These are phyloP conservation scores for Aspergillus fijiensis DNA, from an alignment of 2,329 filamentous ascomycete genomes.

Conservation along the genomic window DNA sequence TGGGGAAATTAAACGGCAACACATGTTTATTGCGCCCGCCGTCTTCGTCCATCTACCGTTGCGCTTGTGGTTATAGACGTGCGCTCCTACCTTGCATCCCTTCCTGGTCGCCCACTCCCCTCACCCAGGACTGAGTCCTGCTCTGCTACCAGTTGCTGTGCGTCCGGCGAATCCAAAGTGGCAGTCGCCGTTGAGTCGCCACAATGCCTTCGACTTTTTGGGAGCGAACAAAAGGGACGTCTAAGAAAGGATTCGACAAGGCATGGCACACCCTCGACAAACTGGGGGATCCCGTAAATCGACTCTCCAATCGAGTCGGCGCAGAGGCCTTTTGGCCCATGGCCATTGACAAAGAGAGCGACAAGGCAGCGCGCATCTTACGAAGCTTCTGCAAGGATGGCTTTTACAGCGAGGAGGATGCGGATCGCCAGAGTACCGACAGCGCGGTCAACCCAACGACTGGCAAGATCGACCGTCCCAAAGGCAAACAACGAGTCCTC, in stretches of 20 bases:
- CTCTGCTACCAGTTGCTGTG: neutral
- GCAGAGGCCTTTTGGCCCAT: conserved; percentile 83
- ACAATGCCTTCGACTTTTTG: conserved; percentile 55
- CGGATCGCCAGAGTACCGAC: conserved; percentile 40
- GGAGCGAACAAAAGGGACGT: conserved; percentile 52
- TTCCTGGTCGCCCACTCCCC: neutral
- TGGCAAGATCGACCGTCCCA: conserved; percentile 53
- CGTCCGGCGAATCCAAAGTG: neutral
- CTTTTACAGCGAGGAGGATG: conserved; percentile 63
- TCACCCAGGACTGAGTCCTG: conserved; percentile 5
- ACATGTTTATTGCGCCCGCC: conserved; percentile 20
- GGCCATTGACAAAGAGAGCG: conserved; percentile 81
- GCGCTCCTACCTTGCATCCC: neutral
- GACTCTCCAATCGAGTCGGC: conserved; percentile 76
- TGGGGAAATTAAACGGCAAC: conserved; percentile 12
- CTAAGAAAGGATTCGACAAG: conserved; percentile 70
- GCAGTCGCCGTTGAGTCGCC: conserved; percentile 7
- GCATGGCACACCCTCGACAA: conserved; percentile 67
- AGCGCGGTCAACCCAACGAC: conserved; percentile 23
- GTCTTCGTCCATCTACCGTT: conserved; percentile 5
- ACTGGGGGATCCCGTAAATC: conserved; percentile 74
- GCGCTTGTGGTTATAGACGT: conserved; percentile 13
- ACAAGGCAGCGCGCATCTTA: conserved; percentile 86
- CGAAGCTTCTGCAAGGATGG: conserved; percentile 86
- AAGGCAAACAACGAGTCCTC: conserved; percentile 62